Conservation (phyloP, 805 yeast genomes). For the Nakazawaea sp. region DNA sequence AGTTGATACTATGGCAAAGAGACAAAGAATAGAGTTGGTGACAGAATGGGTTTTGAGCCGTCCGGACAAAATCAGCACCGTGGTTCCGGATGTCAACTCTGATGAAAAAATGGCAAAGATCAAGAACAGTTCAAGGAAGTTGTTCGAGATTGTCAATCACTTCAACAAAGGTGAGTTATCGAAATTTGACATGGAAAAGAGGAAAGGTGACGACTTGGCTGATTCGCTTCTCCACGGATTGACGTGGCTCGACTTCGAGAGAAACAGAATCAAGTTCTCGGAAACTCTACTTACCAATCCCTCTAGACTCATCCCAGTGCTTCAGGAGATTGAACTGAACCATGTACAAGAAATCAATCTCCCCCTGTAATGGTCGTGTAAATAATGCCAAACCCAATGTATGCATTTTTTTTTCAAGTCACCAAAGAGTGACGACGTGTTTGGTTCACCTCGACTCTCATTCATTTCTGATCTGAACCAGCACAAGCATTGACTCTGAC, state of each 20-base stretch:
- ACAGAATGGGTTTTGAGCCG: conserved; percentile 17
- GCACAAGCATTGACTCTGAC: too few species aligned
- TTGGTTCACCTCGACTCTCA: neutral
- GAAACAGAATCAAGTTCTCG: conserved; percentile 17
- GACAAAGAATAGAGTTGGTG: conserved; percentile 19
- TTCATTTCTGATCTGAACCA: too few species aligned
- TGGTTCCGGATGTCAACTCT: neutral
- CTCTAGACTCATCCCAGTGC: conserved; percentile 3
- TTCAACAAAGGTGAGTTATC: conserved; percentile 16
- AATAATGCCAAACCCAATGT: too few species aligned
- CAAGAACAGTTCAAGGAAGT: conserved; percentile 15
- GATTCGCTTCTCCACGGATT: conserved; percentile 61
- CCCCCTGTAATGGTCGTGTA: too few species aligned
- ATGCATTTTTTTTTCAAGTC: too few species aligned
- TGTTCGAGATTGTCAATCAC: conserved; percentile 19
- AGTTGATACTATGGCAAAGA: conserved; percentile 15
- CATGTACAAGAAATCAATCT: conserved; percentile 6
- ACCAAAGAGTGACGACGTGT: neutral
- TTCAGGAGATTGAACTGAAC: conserved; percentile 4
- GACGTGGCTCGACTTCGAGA: conserved; percentile 39
- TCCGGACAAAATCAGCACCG: neutral
- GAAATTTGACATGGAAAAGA: conserved; percentile 5
- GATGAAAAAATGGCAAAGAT: neutral
- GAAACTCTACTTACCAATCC: conserved; percentile 6
- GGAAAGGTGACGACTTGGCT: conserved; percentile 58